Percentiles rank a stretch among this genome's conserved stretches.
Evolutionary conservation across 371 early-diverging fungal genomes (phyloP).

Genomic region (Syncephalastrum sp.): DNA sequence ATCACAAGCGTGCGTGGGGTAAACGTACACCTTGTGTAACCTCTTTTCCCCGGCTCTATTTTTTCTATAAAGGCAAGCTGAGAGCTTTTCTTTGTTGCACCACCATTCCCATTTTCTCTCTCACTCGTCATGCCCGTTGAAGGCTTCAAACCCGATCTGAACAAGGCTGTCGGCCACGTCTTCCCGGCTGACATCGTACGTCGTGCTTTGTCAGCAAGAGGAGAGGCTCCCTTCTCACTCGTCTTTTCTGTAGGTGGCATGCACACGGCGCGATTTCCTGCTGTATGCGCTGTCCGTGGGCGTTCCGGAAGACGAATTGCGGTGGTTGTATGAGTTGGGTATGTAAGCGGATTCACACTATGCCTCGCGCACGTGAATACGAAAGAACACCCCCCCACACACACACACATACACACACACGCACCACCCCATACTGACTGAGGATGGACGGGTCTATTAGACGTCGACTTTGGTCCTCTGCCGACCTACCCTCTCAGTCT

Average conservation of each 20-base stretch:
- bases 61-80: not conserved
- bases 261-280: conserved; percentile 63
- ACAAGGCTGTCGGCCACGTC: conserved; percentile 33
- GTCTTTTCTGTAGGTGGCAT: conserved; percentile 31
- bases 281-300: conserved; percentile 70
- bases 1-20: conserved; percentile 1
- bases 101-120: not conserved
- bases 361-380: too few species aligned
- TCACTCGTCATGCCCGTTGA: conserved; percentile 22
- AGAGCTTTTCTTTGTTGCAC: not conserved
- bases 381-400: too few species aligned
- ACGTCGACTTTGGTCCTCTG: conserved; percentile 63
- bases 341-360: conserved; percentile 6
- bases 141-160: conserved; percentile 27
- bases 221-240: not conserved
- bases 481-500: conserved; percentile 76
- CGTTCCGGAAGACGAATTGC: conserved; percentile 54
- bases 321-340: conserved; percentile 66
- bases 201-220: not conserved
- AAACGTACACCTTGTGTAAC: not conserved
- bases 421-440: too few species aligned
- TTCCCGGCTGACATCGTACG: conserved; percentile 17
- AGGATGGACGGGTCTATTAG: conserved; percentile 19
- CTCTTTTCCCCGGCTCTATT: not conserved
- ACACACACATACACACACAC: too few species aligned